Conservation (phyloP, 371 early-diverging fungal species). For the Smittium mucronatum region DNA sequence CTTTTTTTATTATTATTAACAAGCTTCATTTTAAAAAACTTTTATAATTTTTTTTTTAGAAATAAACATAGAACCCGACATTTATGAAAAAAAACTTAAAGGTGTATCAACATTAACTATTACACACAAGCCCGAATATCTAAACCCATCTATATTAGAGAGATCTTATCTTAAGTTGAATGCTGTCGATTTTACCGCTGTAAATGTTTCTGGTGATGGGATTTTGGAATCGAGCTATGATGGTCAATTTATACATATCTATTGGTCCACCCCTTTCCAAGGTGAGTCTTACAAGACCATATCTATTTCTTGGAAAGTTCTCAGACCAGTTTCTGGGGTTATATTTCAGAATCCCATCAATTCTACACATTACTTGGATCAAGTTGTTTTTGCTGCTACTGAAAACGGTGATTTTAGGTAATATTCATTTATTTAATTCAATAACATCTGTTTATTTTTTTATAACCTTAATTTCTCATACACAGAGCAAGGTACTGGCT, state of each 20-base stretch:
- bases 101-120: neutral
- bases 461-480: neutral
- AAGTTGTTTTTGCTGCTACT: neutral
- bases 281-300: constrained; percentile 1
- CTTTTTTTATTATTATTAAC: neutral
- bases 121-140: neutral
- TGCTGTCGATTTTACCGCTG: constrained; percentile 7
- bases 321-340: neutral
- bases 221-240: neutral
- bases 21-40: no score
- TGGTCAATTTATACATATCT: constrained; percentile 4
- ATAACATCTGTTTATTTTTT: no score
- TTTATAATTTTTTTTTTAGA: constrained; percentile 2
- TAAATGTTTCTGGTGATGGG: constrained; percentile 3
- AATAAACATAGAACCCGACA: neutral
- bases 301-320: constrained; percentile 4
- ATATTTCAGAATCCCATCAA: neutral
- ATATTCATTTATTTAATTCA: no score
- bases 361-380: constrained; percentile 4
- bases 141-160: neutral
- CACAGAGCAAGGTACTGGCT: constrained; percentile 5
- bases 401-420: constrained; percentile 1
- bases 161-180: neutral
- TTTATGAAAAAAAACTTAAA: neutral
- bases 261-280: neutral